These are phyloP conservation scores for Hortiboletus flavorubellus DNA, from an alignment of 768 basidiomycete species.

Conservation along the genomic window DNA sequence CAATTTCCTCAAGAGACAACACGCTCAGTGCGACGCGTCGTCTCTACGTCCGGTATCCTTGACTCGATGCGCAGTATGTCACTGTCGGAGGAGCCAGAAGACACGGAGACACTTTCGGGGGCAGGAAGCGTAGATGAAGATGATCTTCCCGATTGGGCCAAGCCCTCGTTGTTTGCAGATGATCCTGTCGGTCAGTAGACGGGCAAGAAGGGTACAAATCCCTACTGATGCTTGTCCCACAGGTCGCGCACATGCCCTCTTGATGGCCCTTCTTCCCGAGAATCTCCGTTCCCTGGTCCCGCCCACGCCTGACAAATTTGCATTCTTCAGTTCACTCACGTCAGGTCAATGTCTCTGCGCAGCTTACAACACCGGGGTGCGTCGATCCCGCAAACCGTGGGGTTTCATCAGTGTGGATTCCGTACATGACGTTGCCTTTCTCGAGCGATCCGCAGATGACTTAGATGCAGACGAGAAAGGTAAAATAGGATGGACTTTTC, in stretches of 20 bases:
- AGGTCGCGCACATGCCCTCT: constrained; percentile 66
- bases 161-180: constrained; percentile 48
- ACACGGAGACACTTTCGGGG: constrained; percentile 43
- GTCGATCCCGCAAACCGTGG: constrained; percentile 82
- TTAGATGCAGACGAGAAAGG: constrained; percentile 38
- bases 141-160: constrained; percentile 77
- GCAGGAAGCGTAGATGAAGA: constrained; percentile 58
- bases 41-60: constrained; percentile 56
- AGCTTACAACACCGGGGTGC: constrained; percentile 78
- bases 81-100: constrained; percentile 56
- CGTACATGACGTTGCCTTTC: constrained; percentile 73
- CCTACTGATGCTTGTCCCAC: constrained; percentile 3
- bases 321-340: constrained; percentile 54
- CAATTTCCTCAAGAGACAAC: constrained; percentile 19
- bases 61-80: constrained; percentile 48
- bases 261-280: constrained; percentile 58
- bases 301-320: constrained; percentile 28
- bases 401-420: constrained; percentile 76
- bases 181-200: constrained; percentile 55
- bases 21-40: constrained; percentile 43
- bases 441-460: constrained; percentile 50
- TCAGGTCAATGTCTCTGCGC: constrained; percentile 80
- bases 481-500: constrained; percentile 76
- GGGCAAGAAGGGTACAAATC: not conserved
- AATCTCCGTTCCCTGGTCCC: constrained; percentile 43